A percentile compares a stretch with the other conserved stretches of the same genome.
phyloP scores from a whole-genome alignment of 1,139 yeast genomes.

The Kodamaea fungicola region DNA sequence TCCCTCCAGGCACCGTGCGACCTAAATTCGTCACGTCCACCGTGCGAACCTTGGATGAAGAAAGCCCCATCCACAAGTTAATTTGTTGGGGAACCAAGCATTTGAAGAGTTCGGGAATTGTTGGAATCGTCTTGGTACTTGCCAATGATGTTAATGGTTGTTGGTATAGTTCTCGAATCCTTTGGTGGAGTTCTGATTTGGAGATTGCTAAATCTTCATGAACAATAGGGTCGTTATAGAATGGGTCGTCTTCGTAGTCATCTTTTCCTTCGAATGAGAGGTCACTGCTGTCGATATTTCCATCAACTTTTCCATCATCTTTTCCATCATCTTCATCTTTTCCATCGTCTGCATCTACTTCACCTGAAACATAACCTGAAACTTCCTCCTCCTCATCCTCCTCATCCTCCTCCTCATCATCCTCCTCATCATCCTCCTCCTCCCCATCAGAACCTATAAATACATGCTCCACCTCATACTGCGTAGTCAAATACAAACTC shows the following conservation, averaged over 20 bases:
- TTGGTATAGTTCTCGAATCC: slow-evolving; percentile 50
- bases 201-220: slow-evolving; percentile 7
- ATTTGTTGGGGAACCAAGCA: slow-evolving; percentile 63
- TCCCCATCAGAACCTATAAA: slow-evolving; percentile 3
- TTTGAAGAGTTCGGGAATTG: slow-evolving; percentile 38
- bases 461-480: slow-evolving; percentile 28
- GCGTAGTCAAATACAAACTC: slow-evolving; percentile 62
- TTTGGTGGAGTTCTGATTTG: slow-evolving; percentile 6
- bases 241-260: slow-evolving; percentile 6
- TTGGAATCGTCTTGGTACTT: slow-evolving; percentile 27
- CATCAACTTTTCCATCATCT: slow-evolving; percentile 17
- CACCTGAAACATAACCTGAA: not conserved
- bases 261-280: slow-evolving; percentile 3
- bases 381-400: slow-evolving; percentile 3
- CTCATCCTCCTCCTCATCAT: slow-evolving; percentile 12
- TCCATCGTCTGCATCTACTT: slow-evolving; percentile 35
- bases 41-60: slow-evolving; percentile 9
- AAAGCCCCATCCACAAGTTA: slow-evolving; percentile 65
- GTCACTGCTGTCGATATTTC: slow-evolving; percentile 25
- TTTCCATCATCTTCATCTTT: slow-evolving; percentile 41
- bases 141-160: slow-evolving; percentile 55
- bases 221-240: slow-evolving; percentile 4
- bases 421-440: slow-evolving; percentile 12
- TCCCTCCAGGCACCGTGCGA: slow-evolving; percentile 49
- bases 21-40: slow-evolving; percentile 38